Conservation (phyloP, 2,329 filamentous ascomycete species). For the Niveomyces coronatus region DNA sequence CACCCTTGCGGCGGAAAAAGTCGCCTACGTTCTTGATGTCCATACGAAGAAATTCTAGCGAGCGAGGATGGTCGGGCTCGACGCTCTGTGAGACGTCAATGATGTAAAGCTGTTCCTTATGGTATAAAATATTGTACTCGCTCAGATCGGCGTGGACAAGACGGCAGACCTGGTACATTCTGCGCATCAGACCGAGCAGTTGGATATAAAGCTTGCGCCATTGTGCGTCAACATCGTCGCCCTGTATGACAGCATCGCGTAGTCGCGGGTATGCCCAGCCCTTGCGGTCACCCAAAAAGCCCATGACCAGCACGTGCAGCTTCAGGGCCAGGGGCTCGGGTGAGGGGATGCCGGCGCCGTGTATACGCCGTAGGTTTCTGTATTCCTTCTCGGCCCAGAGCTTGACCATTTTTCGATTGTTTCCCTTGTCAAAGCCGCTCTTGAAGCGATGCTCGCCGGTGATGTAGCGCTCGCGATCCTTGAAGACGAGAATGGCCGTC, state of each 20-base stretch:
- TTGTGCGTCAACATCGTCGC: slow-evolving; percentile 56
- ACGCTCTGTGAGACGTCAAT: slow-evolving; percentile 98
- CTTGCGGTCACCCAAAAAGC: slow-evolving; percentile 77
- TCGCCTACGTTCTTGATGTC: slow-evolving; percentile 95
- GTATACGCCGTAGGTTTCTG: slow-evolving; percentile 77
- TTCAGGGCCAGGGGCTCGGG: slow-evolving; percentile 84
- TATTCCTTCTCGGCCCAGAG: slow-evolving; percentile 99
- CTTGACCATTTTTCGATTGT: slow-evolving; percentile 95
- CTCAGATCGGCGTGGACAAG: slow-evolving; percentile 94
- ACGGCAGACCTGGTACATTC: slow-evolving; percentile 83
- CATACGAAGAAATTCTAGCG: slow-evolving; percentile 90
- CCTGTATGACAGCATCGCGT: slow-evolving; percentile 69
- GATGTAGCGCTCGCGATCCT: slow-evolving; percentile 93
- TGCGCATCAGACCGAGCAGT: slow-evolving; percentile 78
- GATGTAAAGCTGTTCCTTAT: slow-evolving; percentile 73
- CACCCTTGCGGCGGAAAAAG: slow-evolving; percentile 80
- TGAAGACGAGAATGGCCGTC: slow-evolving; percentile 94
- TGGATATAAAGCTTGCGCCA: slow-evolving; percentile 77
- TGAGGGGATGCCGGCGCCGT: slow-evolving; percentile 76
- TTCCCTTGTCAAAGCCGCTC: slow-evolving; percentile 84
- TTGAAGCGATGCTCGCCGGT: slow-evolving; percentile 89
- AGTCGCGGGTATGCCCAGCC: slow-evolving; percentile 83
- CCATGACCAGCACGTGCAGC: slow-evolving; percentile 93
- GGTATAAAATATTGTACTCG: slow-evolving; percentile 95
- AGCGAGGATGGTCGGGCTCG: slow-evolving; percentile 89